Conservation (phyloP, 2,329 filamentous ascomycete genomes). For the Ceratocystis alfenasii region DNA sequence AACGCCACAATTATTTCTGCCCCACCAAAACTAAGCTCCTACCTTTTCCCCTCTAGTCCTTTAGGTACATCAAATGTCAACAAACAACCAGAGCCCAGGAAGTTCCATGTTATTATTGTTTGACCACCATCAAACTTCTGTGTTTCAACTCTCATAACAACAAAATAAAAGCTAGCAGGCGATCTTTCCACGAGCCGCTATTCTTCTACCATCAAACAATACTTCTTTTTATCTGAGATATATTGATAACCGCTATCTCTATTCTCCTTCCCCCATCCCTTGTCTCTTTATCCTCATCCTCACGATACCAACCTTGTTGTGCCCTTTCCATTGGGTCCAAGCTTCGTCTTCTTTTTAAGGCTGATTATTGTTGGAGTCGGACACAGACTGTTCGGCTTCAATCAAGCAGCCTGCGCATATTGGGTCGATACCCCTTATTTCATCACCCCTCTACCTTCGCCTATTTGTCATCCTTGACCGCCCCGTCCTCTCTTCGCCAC, state of each 20-base stretch:
- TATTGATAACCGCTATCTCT: constrained; percentile 7
- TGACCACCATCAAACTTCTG: not conserved
- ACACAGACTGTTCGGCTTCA: not conserved
- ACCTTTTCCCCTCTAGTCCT: constrained; percentile 16
- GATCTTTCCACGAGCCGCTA: not conserved
- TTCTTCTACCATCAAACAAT: not conserved
- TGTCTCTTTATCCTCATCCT: not conserved
- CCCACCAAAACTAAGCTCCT: constrained; percentile 17
- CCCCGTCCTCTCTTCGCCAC: not conserved
- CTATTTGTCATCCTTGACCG: constrained; percentile 8
- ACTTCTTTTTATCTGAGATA: not conserved
- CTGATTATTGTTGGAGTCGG: not conserved
- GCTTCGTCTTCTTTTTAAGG: not conserved
- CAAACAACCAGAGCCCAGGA: constrained; percentile 13
- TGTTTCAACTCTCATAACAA: not conserved
- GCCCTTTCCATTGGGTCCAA: not conserved
- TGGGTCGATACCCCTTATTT: constrained; percentile 3
- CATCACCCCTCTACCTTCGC: not conserved
- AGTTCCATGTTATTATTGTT: not conserved
- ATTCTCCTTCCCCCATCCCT: not conserved
- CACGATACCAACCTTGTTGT: not conserved
- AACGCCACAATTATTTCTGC: constrained; percentile 15
- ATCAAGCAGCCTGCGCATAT: not conserved
- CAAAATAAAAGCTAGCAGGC: not conserved
- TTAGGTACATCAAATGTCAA: constrained; percentile 14